Percentiles rank a stretch among this genome's conserved stretches.
Conservation (phyloP, 1,139 yeast species). For the Blastobotrys malaysiensis region DNA sequence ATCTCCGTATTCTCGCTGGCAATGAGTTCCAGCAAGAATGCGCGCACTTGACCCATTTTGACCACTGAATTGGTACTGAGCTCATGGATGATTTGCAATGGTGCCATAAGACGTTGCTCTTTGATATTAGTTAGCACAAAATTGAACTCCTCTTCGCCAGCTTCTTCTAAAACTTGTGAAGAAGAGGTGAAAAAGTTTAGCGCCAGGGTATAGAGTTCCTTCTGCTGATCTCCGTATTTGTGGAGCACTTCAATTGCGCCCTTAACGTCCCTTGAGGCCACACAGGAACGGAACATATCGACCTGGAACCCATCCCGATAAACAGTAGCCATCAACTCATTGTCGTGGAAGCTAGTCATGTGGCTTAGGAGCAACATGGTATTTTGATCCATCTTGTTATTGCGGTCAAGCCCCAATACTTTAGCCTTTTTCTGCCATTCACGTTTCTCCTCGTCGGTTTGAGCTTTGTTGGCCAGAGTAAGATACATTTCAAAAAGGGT, state of each 20-base stretch:
- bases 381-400: conserved; percentile 47
- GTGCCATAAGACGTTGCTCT: conserved; percentile 53
- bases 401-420: conserved; percentile 42
- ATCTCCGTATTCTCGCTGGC: conserved; percentile 61
- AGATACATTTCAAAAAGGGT: conserved; percentile 82
- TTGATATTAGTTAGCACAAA: conserved; percentile 51
- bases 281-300: conserved; percentile 60
- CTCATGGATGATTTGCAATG: conserved; percentile 69
- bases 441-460: conserved; percentile 35
- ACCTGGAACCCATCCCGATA: conserved; percentile 50
- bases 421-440: conserved; percentile 67
- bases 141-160: conserved; percentile 50
- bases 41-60: conserved; percentile 68
- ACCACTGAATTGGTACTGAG: conserved; percentile 60
- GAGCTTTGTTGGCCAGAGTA: conserved; percentile 45
- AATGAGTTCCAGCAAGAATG: conserved; percentile 59
- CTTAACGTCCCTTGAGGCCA: conserved; percentile 51
- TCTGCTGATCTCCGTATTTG: conserved; percentile 56
- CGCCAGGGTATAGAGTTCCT: conserved; percentile 62
- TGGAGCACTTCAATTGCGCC: conserved; percentile 54
- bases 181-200: conserved; percentile 60
- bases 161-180: conserved; percentile 46
- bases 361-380: conserved; percentile 62
- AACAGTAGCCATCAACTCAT: conserved; percentile 20
- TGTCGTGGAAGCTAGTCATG: conserved; percentile 33